phyloP scores from a whole-genome alignment of 352 stramenopile species.

The Chrysophaeum taylorii region DNA sequence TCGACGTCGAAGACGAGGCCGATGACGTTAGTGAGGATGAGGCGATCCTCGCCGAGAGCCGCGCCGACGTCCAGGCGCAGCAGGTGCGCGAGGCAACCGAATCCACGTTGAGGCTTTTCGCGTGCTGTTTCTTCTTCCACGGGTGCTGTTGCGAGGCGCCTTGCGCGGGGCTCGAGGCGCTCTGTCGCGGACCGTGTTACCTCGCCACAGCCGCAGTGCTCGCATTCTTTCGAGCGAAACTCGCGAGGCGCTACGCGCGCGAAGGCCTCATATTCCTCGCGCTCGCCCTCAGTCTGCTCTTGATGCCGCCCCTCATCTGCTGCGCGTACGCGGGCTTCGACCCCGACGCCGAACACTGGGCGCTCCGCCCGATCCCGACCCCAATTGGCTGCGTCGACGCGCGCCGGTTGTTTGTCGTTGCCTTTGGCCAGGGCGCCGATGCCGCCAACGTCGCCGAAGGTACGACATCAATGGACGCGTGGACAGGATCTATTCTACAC shows the following conservation, averaged over 20 bases:
- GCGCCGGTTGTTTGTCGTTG: not conserved
- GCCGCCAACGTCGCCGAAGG: not conserved
- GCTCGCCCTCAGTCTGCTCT: not conserved
- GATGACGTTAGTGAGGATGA: no score
- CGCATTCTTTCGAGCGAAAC: not conserved
- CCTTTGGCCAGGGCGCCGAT: not conserved
- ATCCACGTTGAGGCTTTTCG: no score
- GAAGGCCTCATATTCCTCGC: not conserved
- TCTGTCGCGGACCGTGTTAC: not conserved
- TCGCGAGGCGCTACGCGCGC: not conserved
- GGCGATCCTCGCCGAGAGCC: no score
- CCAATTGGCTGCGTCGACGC: not conserved
- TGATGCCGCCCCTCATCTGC: not conserved
- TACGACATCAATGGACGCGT: not conserved
- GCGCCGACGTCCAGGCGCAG: no score
- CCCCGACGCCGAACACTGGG: not conserved
- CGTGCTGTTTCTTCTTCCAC: slow-evolving; percentile 6
- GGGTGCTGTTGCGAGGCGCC: not conserved
- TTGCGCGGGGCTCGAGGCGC: not conserved
- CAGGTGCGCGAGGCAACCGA: no score
- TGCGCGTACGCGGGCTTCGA: not conserved
- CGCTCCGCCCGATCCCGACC: not conserved
- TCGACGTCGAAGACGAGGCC: no score
- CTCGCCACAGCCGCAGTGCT: not conserved
- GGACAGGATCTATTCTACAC: not conserved